Conservation (phyloP, 2,329 filamentous ascomycete genomes). For the Dactylella cylindrospora region DNA sequence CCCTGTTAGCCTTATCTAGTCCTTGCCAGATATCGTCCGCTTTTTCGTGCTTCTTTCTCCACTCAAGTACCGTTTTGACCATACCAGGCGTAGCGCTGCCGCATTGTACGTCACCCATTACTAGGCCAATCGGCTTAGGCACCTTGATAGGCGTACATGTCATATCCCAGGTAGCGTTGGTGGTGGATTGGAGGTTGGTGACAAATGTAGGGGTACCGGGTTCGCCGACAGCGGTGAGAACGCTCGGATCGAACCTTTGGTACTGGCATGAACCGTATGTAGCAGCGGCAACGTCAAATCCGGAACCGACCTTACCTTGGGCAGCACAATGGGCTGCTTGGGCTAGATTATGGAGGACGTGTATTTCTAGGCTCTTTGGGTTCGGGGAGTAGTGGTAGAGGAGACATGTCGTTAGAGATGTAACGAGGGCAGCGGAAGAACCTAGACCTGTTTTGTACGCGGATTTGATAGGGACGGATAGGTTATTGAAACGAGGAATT, state of each 20-base stretch:
- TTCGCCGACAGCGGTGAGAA: constrained; percentile 69
- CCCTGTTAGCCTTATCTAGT: constrained; percentile 73
- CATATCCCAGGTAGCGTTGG: constrained; percentile 76
- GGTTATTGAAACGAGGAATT: constrained; percentile 68
- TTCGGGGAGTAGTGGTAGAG: constrained; percentile 71
- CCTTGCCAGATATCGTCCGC: constrained; percentile 72
- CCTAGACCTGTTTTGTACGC: constrained; percentile 96
- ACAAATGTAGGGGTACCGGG: constrained; percentile 66
- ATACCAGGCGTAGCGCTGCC: constrained; percentile 91
- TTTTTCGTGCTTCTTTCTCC: constrained; percentile 69
- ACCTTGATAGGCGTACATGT: constrained; percentile 71
- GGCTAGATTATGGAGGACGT: constrained; percentile 78
- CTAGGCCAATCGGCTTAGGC: constrained; percentile 71
- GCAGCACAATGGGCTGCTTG: constrained; percentile 93
- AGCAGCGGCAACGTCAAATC: constrained; percentile 91
- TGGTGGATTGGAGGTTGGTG: constrained; percentile 63
- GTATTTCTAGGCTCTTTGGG: constrained; percentile 34
- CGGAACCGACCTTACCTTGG: constrained; percentile 93
- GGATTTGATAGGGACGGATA: constrained; percentile 70
- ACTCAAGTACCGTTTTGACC: constrained; percentile 87
- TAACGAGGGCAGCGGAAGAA: constrained; percentile 91
- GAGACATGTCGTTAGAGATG: constrained; percentile 75
- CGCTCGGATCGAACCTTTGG: constrained; percentile 80
- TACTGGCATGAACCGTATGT: constrained; percentile 91
- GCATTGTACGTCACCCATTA: constrained; percentile 96